These are phyloP conservation scores for Botrytis tulipae DNA, from an alignment of 2,329 filamentous ascomycete species.

Conservation along the genomic window DNA sequence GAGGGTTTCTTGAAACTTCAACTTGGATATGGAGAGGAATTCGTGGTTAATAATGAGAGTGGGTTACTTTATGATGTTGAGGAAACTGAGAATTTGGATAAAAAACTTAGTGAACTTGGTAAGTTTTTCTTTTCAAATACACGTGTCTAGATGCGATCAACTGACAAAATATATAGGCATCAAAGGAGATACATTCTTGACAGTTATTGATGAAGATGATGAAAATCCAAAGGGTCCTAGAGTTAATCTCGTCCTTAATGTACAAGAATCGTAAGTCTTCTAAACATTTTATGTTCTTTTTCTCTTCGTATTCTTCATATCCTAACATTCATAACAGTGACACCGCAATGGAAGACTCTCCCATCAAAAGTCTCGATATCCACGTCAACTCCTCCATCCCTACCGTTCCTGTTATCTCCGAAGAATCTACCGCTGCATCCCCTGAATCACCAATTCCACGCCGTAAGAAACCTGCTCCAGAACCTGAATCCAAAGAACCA, in stretches of 20 bases:
- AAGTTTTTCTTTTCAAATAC: conserved; percentile 31
- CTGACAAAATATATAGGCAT: conserved; percentile 51
- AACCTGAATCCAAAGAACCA: background rate
- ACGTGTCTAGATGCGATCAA: no score
- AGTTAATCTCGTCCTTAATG: conserved; percentile 75
- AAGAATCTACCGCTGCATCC: conserved; percentile 20
- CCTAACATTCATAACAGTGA: conserved; percentile 3
- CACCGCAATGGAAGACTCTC: conserved; percentile 47
- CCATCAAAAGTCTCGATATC: conserved; percentile 47
- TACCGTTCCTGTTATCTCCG: conserved; percentile 31
- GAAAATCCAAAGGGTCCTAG: conserved; percentile 70
- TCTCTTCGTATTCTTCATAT: background rate
- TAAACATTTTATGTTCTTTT: background rate
- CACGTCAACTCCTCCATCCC: conserved; percentile 26
- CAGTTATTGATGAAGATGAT: conserved; percentile 78
- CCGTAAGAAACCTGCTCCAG: conserved; percentile 27
- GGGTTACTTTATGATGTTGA: conserved; percentile 88
- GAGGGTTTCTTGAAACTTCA: conserved; percentile 67
- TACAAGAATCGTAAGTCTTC: conserved; percentile 59
- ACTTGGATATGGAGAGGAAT: conserved; percentile 76
- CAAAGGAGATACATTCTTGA: conserved; percentile 71
- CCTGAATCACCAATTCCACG: conserved; percentile 33
- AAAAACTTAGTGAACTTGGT: conserved; percentile 76
- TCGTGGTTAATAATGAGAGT: conserved; percentile 71
- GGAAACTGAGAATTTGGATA: conserved; percentile 78